phyloP scores from a whole-genome alignment of 371 early-diverging fungal genomes.

The Mortierella sp. region DNA sequence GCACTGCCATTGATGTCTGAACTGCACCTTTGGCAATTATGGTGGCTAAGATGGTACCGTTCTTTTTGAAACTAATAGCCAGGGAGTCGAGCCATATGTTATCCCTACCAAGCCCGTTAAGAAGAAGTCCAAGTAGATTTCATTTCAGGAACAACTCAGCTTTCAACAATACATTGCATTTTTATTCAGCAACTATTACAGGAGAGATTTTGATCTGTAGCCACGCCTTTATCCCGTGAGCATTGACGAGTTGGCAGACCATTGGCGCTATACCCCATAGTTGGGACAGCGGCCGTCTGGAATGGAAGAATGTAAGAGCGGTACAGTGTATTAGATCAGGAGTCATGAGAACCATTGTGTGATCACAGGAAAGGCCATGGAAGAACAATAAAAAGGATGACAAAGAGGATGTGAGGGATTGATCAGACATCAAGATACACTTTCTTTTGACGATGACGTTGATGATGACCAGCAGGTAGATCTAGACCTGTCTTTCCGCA shows the following conservation, averaged over 20 bases:
- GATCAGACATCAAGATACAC: background rate
- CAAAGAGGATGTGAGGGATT: background rate
- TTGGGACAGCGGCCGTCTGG: background rate
- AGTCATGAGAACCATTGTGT: background rate
- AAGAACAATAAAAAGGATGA: background rate
- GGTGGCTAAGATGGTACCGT: background rate
- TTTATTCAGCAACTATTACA: background rate
- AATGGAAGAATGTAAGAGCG: background rate
- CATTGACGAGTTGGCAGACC: background rate
- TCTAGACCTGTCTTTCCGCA: background rate
- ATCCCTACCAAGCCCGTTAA: constrained; percentile 51
- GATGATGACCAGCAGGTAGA: background rate
- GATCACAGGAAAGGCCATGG: background rate
- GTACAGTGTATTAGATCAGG: background rate
- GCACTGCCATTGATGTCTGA: background rate
- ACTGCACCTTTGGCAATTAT: background rate
- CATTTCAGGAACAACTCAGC: background rate
- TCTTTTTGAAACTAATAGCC: constrained; percentile 23
- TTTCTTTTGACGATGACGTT: background rate
- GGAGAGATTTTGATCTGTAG: background rate
- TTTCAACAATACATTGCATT: constrained; percentile 16
- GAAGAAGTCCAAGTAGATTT: constrained; percentile 53
- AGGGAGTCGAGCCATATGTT: constrained; percentile 45
- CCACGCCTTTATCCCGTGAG: background rate
- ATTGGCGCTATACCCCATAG: background rate